Evolutionary conservation across 2,329 filamentous ascomycete species (phyloP), one percentile per base, ranked within the genome.

Genomic region (Ceratocystis colombiana): DNA sequence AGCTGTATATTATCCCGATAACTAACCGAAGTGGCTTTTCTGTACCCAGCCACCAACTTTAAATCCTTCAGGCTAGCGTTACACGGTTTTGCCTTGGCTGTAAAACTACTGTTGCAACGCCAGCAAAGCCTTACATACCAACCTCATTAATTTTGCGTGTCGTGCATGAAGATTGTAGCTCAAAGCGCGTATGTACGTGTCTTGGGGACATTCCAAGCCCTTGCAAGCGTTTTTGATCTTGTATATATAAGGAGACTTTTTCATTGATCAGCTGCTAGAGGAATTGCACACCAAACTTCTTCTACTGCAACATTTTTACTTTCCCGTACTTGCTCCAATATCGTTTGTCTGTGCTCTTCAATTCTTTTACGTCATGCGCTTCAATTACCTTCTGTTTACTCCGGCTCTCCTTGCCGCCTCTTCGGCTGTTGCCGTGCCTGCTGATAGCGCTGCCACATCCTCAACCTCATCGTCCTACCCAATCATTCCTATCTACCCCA

Each of bases 401-500:
- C 41, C 46, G 12, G 66, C 53, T 46, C 25, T 68, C 15, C 59
- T 68, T 20, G 55, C 30, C 7, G 28, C 55, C 55, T 61, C 66
- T 17, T 57, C 44, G 17, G 44, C 41, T 15, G n/a, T 63, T n/a
- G 66, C 66, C 28, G 57, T 57, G 20, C 25, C 61, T 28, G 22
- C 62, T 50, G 62, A 61, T 30, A 22, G 20, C 45, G 30, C 46
- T 7, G 37, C 64, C 17, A 46, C 66, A 8, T 28, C 62, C 15
- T 45, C 50, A 12, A 46, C 66, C 10, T 57, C 57, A 12, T 57
- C 48, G 12, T 59, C 63, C 15, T 68, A 68, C 61, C 63, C 66
- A 28, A 50, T 68, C 15, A 61, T 68, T 10, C 66, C 59, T 12
- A 68, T 68, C 41, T 66, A 63, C 41, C 64, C 59, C 25, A 68